phyloP scores from a whole-genome alignment of 192 early-diverging fungal genomes.

The Rhizophagus clarus region DNA sequence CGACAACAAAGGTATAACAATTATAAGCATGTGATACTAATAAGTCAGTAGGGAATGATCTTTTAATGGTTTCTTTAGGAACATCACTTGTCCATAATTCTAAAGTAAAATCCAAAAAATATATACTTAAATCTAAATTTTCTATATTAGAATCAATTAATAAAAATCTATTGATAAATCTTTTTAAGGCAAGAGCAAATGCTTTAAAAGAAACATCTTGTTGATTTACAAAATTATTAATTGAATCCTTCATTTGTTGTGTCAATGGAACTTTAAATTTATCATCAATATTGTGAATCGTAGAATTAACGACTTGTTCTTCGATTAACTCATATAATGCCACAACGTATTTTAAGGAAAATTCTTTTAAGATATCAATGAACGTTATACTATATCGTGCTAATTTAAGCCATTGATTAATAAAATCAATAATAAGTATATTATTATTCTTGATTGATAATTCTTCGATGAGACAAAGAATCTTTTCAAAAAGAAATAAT shows the following conservation, averaged over 20 bases:
- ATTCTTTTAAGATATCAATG: background rate
- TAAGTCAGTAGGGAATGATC: background rate
- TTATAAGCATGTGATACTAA: background rate
- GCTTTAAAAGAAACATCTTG: constrained; percentile 3
- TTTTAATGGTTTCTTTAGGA: background rate
- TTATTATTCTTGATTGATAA: background rate
- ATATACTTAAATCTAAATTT: background rate
- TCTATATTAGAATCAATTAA: background rate
- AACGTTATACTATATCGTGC: background rate
- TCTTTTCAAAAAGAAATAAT: background rate
- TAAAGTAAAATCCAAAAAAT: background rate
- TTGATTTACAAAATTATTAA: background rate
- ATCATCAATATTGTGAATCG: background rate
- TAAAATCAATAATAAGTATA: background rate
- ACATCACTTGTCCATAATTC: background rate
- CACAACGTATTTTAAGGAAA: background rate
- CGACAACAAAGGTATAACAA: background rate
- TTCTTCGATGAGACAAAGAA: background rate
- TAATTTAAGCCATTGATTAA: background rate
- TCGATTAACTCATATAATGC: background rate
- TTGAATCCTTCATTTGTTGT: background rate
- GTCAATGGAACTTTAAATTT: background rate
- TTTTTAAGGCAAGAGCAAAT: constrained; percentile 28
- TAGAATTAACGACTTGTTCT: background rate
- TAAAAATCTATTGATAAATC: constrained; percentile 25